Conservation (phyloP, 2,329 filamentous ascomycete genomes). For the Phialemoniopsis sp. region DNA sequence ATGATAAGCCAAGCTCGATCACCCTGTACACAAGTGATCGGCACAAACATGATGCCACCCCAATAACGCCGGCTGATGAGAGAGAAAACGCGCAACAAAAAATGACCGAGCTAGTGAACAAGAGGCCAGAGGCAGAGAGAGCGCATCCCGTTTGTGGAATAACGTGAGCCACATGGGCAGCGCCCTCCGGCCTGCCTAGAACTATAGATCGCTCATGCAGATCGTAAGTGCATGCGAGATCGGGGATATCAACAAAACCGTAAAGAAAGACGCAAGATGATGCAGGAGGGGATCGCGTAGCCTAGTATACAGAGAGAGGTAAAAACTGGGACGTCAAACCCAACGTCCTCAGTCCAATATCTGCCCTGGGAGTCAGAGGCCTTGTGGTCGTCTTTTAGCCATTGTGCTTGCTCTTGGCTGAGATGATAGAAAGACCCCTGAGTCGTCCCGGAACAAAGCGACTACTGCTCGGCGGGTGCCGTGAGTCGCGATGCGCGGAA, state of each 20-base stretch:
- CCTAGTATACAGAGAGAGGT: conserved; percentile 12
- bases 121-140: too few species aligned
- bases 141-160: too few species aligned
- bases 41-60: too few species aligned
- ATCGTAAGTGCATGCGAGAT: conserved; percentile 10
- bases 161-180: conserved; percentile 10
- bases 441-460: conserved; percentile 15
- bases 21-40: too few species aligned
- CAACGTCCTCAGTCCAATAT: too few species aligned
- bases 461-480: conserved; percentile 2
- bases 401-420: conserved; percentile 16
- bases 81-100: too few species aligned
- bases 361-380: neutral
- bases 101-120: too few species aligned
- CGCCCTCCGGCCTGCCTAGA: too few species aligned
- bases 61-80: too few species aligned
- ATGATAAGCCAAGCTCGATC: too few species aligned
- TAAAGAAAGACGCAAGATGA: conserved; percentile 21
- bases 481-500: conserved; percentile 25
- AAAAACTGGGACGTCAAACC: too few species aligned
- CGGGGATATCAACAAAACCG: conserved; percentile 29
- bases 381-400: conserved; percentile 2
- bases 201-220: conserved; percentile 19
- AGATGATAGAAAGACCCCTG: conserved; percentile 20
- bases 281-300: conserved; percentile 1